Percentiles rank a stretch among this genome's conserved stretches.
Evolutionary conservation across 257 asterid species (phyloP).

Genomic region (Pogostemon cablin): DNA sequence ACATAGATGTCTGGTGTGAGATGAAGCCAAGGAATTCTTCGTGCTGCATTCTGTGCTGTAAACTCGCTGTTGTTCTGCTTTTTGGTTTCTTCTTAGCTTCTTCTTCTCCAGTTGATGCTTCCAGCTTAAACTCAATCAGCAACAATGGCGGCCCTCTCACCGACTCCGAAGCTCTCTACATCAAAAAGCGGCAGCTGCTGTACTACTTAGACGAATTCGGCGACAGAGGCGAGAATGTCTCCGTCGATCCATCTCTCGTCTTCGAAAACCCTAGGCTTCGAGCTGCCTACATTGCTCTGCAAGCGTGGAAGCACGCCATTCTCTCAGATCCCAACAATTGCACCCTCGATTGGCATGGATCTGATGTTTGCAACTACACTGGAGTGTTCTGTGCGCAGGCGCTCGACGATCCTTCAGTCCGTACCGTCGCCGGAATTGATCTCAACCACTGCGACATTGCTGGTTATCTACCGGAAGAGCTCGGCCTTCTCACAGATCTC

Average conservation of each 20-base stretch:
- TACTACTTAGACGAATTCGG: conserved; percentile 81
- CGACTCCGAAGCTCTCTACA: conserved; percentile 56
- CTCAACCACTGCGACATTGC: conserved; percentile 93
- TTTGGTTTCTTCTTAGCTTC: conserved; percentile 26
- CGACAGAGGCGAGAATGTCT: conserved; percentile 71
- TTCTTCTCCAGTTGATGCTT: conserved; percentile 26
- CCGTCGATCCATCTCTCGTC: conserved; percentile 63
- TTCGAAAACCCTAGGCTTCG: conserved; percentile 69
- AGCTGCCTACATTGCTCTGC: conserved; percentile 80
- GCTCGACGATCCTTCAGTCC: conserved; percentile 50
- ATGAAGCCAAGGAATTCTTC: conserved; percentile 55
- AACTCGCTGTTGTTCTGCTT: conserved; percentile 31
- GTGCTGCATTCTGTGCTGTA: conserved; percentile 36
- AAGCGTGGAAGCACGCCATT: conserved; percentile 86
- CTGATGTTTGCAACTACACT: conserved; percentile 70
- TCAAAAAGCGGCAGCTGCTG: conserved; percentile 65
- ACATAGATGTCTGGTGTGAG: conserved; percentile 82
- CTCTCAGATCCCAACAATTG: conserved; percentile 76
- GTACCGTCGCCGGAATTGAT: conserved; percentile 79
- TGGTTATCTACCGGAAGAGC: conserved; percentile 84
- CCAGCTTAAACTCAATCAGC: conserved; percentile 29
- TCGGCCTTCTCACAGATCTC: conserved; percentile 79
- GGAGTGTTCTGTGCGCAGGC: conserved; percentile 81
- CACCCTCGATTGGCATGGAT: conserved; percentile 76
- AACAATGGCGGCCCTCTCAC: conserved; percentile 64